phyloP scores from a whole-genome alignment of 1,284 basidiomycete genomes.

The Phellopilus nigrolimitatus region DNA sequence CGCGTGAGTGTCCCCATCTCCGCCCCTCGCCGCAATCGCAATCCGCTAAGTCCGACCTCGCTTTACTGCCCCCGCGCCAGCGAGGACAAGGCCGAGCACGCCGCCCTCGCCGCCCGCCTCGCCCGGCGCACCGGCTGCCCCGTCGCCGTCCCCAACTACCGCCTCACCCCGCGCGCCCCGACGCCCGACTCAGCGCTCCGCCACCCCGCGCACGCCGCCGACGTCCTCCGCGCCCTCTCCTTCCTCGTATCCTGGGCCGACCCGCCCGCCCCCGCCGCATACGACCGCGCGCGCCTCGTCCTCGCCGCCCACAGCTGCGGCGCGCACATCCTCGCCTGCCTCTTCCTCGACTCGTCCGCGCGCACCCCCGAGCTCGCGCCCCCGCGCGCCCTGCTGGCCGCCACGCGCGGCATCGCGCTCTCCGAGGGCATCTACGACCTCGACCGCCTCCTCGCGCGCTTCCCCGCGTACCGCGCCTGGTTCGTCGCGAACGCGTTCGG shows the following conservation, averaged over 20 bases:
- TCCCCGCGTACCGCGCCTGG: slow-evolving; percentile 60
- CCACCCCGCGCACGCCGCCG: slow-evolving; percentile 69
- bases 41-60: slow-evolving; percentile 1
- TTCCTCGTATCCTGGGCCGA: slow-evolving; percentile 46
- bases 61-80: slow-evolving; percentile 35
- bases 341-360: slow-evolving; percentile 53
- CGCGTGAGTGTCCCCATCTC: slow-evolving; percentile 40
- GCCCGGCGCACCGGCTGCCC: slow-evolving; percentile 43
- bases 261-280: slow-evolving; percentile 28
- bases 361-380: slow-evolving; percentile 42
- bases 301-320: slow-evolving; percentile 75
- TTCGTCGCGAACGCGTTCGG: slow-evolving; percentile 66
- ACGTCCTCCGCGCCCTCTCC: slow-evolving; percentile 55
- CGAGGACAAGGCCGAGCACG: slow-evolving; percentile 65
- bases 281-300: slow-evolving; percentile 43
- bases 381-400: slow-evolving; percentile 38
- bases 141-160: slow-evolving; percentile 72
- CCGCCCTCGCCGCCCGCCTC: slow-evolving; percentile 47
- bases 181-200: slow-evolving; percentile 37
- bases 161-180: slow-evolving; percentile 47
- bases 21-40: background rate
- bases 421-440: slow-evolving; percentile 77
- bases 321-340: slow-evolving; percentile 72
- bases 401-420: slow-evolving; percentile 50
- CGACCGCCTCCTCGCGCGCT: slow-evolving; percentile 53